Conservation (phyloP, 2,329 filamentous ascomycete genomes). For the Talaromyces atroroseus region DNA sequence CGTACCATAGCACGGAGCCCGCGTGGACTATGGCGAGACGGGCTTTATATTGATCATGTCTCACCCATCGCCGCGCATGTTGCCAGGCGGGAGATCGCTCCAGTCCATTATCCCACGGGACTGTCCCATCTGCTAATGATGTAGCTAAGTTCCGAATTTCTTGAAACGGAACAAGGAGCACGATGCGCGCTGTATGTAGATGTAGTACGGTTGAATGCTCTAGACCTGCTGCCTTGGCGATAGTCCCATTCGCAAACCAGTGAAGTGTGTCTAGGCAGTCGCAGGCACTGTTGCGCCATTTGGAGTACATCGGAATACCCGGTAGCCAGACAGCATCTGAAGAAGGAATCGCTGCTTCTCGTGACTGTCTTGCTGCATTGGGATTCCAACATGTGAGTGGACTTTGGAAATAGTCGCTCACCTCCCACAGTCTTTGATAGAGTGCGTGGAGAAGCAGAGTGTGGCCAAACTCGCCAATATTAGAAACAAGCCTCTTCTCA, state of each 20-base stretch:
- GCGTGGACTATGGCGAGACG: conserved; percentile 52
- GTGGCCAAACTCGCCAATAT: conserved; percentile 46
- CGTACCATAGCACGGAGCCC: conserved; percentile 49
- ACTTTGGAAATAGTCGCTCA: conserved; percentile 41
- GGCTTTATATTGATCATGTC: conserved; percentile 52
- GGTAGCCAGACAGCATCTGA: conserved; percentile 44
- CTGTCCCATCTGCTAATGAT: conserved; percentile 29
- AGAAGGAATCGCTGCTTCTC: conserved; percentile 28
- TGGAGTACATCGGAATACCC: conserved; percentile 42
- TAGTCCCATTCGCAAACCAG: conserved; percentile 52
- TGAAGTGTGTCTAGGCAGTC: conserved; percentile 52
- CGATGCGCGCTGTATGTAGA: conserved; percentile 50
- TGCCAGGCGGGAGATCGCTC: conserved; percentile 31
- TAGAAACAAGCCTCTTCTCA: conserved; percentile 42
- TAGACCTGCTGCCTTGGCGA: conserved; percentile 45
- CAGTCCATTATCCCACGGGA: conserved; percentile 24
- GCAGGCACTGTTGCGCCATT: conserved; percentile 41
- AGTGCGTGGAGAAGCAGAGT: conserved; percentile 48
- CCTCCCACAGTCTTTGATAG: conserved; percentile 47
- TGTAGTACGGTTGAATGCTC: conserved; percentile 54
- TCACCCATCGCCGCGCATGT: conserved; percentile 46
- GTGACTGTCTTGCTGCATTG: conserved; percentile 36
- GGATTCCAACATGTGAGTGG: conserved; percentile 44
- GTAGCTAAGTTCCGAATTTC: conserved; percentile 43
- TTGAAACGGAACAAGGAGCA: conserved; percentile 47